Evolutionary conservation across 768 basidiomycete genomes (phyloP).

Genomic region (Kwoniella mangroviensis): DNA sequence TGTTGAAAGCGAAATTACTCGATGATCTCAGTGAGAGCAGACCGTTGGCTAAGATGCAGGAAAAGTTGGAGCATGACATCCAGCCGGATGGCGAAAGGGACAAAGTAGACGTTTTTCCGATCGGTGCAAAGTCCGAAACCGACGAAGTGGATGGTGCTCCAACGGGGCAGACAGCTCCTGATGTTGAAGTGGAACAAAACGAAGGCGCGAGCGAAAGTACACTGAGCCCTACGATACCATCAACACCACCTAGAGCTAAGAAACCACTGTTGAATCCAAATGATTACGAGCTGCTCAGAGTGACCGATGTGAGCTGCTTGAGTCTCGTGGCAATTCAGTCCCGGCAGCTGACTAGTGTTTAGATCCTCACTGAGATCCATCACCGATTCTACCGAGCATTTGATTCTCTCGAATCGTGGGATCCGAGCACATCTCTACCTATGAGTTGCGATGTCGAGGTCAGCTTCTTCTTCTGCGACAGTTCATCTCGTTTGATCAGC

Average conservation of each 20-base stretch:
- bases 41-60: conserved; percentile 85
- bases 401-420: conserved; percentile 57
- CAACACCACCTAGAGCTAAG: conserved; percentile 26
- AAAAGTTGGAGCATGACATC: conserved; percentile 57
- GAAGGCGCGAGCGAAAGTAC: not conserved
- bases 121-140: conserved; percentile 1
- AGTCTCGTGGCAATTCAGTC: not conserved
- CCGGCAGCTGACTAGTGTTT: conserved; percentile 12
- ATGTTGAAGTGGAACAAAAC: not conserved
- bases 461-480: too few relatives aligned
- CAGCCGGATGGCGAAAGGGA: not conserved
- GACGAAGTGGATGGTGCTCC: not conserved
- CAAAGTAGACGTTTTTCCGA: not conserved
- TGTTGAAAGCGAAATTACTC: conserved; percentile 73
- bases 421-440: conserved; percentile 32
- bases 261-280: conserved; percentile 80
- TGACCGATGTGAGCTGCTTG: conserved; percentile 67
- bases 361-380: conserved; percentile 86
- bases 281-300: conserved; percentile 76
- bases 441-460: conserved; percentile 74
- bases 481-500: too few relatives aligned
- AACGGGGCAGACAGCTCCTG: not conserved
- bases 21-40: conserved; percentile 85
- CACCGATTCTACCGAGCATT: conserved; percentile 73
- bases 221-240: not conserved